Base-by-base conservation (phyloP, 768 basidiomycete species). In the Asterophora lycoperdoides region DNA sequence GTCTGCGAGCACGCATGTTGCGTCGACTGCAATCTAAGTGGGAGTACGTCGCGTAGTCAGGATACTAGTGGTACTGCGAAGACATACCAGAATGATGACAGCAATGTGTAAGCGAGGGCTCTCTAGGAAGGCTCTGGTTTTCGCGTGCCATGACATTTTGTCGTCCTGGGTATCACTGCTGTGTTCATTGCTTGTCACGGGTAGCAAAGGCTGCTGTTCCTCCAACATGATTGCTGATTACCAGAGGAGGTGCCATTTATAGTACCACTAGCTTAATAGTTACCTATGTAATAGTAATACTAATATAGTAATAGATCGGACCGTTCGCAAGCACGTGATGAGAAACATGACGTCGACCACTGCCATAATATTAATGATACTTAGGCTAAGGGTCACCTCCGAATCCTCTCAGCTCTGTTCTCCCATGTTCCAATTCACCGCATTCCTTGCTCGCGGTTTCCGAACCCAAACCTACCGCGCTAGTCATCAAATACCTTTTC, bases 1-100 rank as follows among this genome's bases (percentile, higher is more conserved):
- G 64, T 91, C 88, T 19, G 76, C 70, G 29, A 91, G 75, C n/a
- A 89, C 86, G 58, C 84, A 86, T 2, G 57, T 54, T 7, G 81
- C 81, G 64, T 92, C 89, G 42, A 83, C 73, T 4, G 75, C 54
- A 52, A 83, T 83, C 84, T 76, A 59, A 47, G 32, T 19, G 41
- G n/a, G n/a, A n/a, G n/a, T 15, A 44, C 48, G 15, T 46, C 44
- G n/a, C 17, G 39, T 23, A 23, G 23, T n/a, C 23, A 6, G 23
- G 3, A 6, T 23, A 23, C 23, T 23, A 23, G 23, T 23, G 6
- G 23, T 23, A 23, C 23, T 23, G 23, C 23, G 23, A 42, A 32
- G 20, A 40, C 80, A 51, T 57, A 80, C 84, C 72, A 86, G 61
- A 11, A 71, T 56, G 43, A 87, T 75, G 56, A 89, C 72, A 39